Base-by-base conservation (phyloP, 495 filamentous ascomycete genomes). In the Xylaria intraflava region DNA sequence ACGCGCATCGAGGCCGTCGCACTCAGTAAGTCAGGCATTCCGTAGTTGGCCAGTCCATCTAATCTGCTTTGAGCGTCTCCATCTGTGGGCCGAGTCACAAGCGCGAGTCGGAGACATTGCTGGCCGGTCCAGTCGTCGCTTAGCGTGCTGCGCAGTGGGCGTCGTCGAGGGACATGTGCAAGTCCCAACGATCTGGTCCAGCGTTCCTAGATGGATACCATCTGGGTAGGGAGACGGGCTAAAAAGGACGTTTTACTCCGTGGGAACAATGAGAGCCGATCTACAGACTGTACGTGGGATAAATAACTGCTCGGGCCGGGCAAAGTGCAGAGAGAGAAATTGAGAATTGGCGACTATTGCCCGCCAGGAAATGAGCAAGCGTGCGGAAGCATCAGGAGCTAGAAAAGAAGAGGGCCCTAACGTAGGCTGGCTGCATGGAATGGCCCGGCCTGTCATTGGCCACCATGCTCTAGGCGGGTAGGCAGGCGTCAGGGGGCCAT, bases 71-170 rank as follows among this genome's bases (percentile, higher is more conserved):
- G n/a, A n/a, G n/a, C n/a, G n/a, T n/a, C n/a, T n/a, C n/a, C n/a
- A n/a, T n/a, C n/a, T n/a, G 17, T 27, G 30, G 39, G 19, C 50
- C 44, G 33, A 30, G 30, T 20, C 45, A 53, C 14, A 24, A 39
- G 42, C 51, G 43, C 51, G 51, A 53, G 51, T 53, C 51, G 51
- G 42, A 22, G 51, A 40, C 31, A 53, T 46, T 46, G 41, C 50
- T 45, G 11, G 42, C 6, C 30, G 20, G 22, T 36, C 49, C 42
- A 19, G n/a, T 27, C n/a, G 42, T 45, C 16, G 14, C 48, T 42
- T 44, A 43, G 49, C 27, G 40, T 26, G 23, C 22, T 33, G 41
- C 7, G 11, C 23, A 43, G 49, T 17, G 29, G 39, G 3, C 27
- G n/a, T n/a, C n/a, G n/a, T n/a, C n/a, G n/a, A n/a, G n/a, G n/a